Percentiles rank a stretch among this genome's conserved stretches.
Evolutionary conservation across 2,329 filamentous ascomycete species (phyloP).

Genomic region (Colletotrichum somersetense): DNA sequence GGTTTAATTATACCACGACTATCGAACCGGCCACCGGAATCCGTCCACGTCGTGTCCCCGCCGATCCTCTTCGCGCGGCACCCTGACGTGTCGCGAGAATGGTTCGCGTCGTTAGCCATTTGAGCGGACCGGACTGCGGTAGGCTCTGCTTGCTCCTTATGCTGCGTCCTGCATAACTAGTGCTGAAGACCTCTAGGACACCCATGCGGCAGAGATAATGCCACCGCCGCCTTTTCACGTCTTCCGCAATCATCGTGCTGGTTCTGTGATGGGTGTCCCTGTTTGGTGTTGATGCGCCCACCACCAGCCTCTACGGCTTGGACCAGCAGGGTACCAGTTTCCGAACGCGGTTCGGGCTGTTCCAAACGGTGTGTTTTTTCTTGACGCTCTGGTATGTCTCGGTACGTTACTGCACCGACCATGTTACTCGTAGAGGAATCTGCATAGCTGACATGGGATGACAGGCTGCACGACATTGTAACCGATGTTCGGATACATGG

Average conservation of each 20-base stretch:
- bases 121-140: slow-evolving; percentile 10
- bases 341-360: slow-evolving; percentile 3
- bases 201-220: slow-evolving; percentile 9
- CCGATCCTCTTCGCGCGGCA: background rate
- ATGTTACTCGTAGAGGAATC: background rate
- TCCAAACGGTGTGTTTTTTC: background rate
- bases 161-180: slow-evolving; percentile 9
- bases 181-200: background rate
- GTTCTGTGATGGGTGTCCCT: slow-evolving; percentile 33
- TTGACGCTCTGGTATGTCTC: slow-evolving; percentile 5
- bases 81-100: slow-evolving; percentile 12
- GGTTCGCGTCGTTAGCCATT: slow-evolving; percentile 5
- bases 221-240: slow-evolving; percentile 15
- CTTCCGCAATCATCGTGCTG: slow-evolving; percentile 26
- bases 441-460: slow-evolving; percentile 21
- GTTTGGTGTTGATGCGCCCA: slow-evolving; percentile 20
- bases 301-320: slow-evolving; percentile 21
- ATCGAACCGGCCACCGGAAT: slow-evolving; percentile 19
- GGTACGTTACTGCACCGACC: background rate
- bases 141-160: slow-evolving; percentile 3
- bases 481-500: slow-evolving; percentile 25
- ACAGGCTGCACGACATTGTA: slow-evolving; percentile 25
- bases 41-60: slow-evolving; percentile 5
- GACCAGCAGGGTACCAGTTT: slow-evolving; percentile 13
- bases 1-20: slow-evolving; percentile 31